phyloP scores from a whole-genome alignment of 73 alveolate species.

The Durusdinium trenchii region DNA sequence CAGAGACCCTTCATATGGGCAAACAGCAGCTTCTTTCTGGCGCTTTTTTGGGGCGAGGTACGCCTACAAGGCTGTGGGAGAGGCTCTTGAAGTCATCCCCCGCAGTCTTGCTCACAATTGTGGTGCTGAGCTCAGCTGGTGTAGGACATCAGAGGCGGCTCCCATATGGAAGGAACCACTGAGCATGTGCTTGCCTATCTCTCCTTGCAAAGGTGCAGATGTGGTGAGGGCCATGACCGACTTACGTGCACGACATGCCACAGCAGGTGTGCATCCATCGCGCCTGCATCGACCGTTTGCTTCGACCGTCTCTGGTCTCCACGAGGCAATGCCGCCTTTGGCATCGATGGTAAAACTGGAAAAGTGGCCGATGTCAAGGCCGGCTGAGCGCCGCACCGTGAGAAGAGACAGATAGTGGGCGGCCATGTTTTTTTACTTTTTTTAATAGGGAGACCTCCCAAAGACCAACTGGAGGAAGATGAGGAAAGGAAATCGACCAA shows the following conservation, averaged over 20 bases:
- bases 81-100: slow-evolving; percentile 99
- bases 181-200: not conserved
- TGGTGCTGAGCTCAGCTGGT: slow-evolving; percentile 98
- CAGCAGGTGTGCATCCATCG: slow-evolving; percentile 97
- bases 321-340: slow-evolving; percentile 96
- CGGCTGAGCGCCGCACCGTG: too few relatives aligned
- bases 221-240: slow-evolving; percentile 99
- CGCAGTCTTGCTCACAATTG: slow-evolving; percentile 98
- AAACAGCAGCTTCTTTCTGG: not conserved
- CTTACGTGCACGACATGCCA: slow-evolving; percentile 99
- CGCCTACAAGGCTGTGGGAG: slow-evolving; percentile 99
- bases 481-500: too few relatives aligned
- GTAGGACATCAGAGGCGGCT: not conserved
- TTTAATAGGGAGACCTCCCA: too few relatives aligned
- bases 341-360: slow-evolving; percentile 99
- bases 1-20: not conserved
- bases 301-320: not conserved
- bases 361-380: slow-evolving; percentile 98
- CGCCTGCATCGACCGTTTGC: too few relatives aligned
- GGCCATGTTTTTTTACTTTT: too few relatives aligned
- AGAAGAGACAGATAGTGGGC: too few relatives aligned
- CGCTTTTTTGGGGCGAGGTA: slow-evolving; percentile 95
- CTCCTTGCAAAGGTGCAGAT: slow-evolving; percentile 97
- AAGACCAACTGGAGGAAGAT: too few relatives aligned
- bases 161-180: not conserved